A percentile compares a stretch with the other conserved stretches of the same genome.
These are phyloP conservation scores for Salix purpurea DNA, from an alignment of 345 rosid genomes.

Conservation along the genomic window DNA sequence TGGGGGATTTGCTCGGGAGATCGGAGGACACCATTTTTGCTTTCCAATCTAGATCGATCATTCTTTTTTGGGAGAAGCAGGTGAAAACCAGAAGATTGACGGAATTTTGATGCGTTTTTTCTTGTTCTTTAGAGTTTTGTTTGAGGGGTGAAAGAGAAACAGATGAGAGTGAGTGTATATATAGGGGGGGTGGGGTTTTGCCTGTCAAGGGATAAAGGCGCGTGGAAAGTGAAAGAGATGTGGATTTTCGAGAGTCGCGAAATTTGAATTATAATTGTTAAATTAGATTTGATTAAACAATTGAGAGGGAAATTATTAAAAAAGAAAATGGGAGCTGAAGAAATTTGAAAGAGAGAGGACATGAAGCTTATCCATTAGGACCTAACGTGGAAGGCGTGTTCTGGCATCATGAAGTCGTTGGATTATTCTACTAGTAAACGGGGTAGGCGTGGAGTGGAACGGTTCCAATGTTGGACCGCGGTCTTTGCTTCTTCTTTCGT, in stretches of 20 bases:
- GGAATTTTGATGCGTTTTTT: neutral
- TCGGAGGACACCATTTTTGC: constrained; percentile 51
- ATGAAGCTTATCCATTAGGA: constrained; percentile 39
- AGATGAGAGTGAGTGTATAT: neutral
- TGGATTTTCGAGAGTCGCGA: constrained; percentile 2
- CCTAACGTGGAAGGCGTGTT: constrained; percentile 11
- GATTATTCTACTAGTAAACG: neutral
- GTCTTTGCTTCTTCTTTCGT: neutral
- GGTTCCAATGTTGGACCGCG: constrained; percentile 21
- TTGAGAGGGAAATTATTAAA: neutral
- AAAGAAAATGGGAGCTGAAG: neutral
- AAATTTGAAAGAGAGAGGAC: neutral
- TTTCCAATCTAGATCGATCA: constrained; percentile 68
- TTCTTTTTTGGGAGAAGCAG: constrained; percentile 7
- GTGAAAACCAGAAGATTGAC: neutral
- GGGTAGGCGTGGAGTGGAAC: constrained; percentile 5
- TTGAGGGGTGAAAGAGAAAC: neutral
- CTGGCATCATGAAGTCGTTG: neutral
- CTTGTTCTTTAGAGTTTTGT: neutral
- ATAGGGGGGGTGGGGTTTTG: neutral
- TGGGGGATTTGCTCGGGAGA: constrained; percentile 41
- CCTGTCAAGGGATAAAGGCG: constrained; percentile 11
- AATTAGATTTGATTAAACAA: neutral
- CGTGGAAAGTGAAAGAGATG: constrained; percentile 20
- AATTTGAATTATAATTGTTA: neutral